Conservation (phyloP, 2,329 filamentous ascomycete species). For the Fusarium duplospermum region DNA sequence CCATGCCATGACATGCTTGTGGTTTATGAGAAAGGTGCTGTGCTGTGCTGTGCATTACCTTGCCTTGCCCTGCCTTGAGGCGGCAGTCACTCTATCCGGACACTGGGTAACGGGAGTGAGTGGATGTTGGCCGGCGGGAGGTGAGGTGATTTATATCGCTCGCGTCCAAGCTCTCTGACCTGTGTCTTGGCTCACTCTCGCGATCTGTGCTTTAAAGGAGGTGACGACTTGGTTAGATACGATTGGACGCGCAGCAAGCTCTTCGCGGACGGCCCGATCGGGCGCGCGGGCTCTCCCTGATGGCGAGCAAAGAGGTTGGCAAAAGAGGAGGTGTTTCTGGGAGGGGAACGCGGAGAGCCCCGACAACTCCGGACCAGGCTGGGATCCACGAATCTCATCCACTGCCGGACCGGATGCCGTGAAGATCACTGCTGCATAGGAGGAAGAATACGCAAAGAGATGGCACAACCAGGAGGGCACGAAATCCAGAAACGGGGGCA, state of each 20-base stretch:
- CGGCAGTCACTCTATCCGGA: constrained; percentile 11
- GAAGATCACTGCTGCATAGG: constrained; percentile 9
- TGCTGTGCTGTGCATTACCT: neutral
- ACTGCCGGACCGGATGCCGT: constrained; percentile 31
- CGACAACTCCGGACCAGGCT: constrained; percentile 33
- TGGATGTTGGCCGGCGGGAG: neutral
- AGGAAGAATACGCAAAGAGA: constrained; percentile 2
- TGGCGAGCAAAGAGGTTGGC: neutral
- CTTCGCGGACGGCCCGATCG: constrained; percentile 1
- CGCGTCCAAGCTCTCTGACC: neutral
- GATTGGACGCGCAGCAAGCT: neutral
- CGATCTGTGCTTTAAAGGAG: neutral
- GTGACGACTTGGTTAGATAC: neutral
- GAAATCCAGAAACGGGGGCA: neutral
- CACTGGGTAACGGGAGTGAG: neutral
- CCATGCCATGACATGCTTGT: neutral
- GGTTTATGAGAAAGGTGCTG: neutral
- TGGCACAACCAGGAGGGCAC: neutral
- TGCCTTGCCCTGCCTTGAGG: neutral
- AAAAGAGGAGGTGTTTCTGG: constrained; percentile 5
- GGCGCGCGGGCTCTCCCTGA: neutral
- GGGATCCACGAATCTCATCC: constrained; percentile 21
- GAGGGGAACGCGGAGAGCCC: constrained; percentile 25
- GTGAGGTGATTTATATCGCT: constrained; percentile 17
- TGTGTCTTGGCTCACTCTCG: neutral